phyloP scores from a whole-genome alignment of 2,329 filamentous ascomycete species.

The Diaporthe sp. region DNA sequence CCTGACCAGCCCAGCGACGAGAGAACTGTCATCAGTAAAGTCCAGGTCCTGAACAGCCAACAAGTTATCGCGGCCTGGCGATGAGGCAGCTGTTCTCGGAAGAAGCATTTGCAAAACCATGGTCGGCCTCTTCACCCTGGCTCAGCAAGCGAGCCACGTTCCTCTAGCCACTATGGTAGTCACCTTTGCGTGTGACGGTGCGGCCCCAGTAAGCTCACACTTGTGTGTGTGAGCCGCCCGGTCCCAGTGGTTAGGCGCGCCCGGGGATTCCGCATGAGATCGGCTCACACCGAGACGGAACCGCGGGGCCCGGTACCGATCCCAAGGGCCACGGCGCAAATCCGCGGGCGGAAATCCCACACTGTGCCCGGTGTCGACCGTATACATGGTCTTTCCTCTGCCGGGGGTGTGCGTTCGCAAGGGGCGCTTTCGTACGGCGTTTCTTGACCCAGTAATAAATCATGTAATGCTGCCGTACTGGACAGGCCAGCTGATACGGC shows the following conservation, averaged over 20 bases:
- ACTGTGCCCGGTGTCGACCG: constrained; percentile 12
- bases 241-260: neutral
- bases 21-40: no score
- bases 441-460: neutral
- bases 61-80: neutral
- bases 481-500: neutral
- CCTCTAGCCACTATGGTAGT: neutral
- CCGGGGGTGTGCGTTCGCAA: neutral
- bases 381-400: neutral
- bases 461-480: neutral
- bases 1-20: no score
- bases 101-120: neutral
- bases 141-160: neutral
- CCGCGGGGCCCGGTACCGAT: constrained; percentile 1
- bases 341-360: neutral
- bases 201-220: neutral
- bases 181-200: neutral
- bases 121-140: neutral
- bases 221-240: neutral
- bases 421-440: neutral
- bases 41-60: no score
- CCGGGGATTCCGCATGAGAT: constrained; percentile 2
- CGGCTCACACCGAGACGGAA: neutral
- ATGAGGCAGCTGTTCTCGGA: neutral
- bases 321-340: neutral